A percentile compares a stretch with the other conserved stretches of the same genome.
Conservation (phyloP, 345 rosid genomes). For the Populus davidiana region DNA sequence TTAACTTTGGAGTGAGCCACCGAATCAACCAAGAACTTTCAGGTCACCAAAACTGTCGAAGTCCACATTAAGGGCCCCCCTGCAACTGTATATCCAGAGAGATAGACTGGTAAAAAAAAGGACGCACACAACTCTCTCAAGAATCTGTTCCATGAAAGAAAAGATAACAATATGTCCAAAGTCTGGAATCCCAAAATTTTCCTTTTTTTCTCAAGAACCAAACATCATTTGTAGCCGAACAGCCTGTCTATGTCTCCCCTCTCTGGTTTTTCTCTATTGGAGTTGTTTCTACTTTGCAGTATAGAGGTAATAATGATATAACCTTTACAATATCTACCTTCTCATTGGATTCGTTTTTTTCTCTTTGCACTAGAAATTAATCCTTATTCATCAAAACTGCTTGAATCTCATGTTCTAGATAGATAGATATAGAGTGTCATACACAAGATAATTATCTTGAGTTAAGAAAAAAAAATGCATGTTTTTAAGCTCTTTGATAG, state of each 20-base stretch:
- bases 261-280: background rate
- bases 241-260: background rate
- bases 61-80: conserved; percentile 1
- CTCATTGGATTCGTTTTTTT: background rate
- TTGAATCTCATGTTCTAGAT: background rate
- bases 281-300: conserved; percentile 10
- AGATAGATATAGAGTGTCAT: background rate
- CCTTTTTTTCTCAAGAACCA: conserved; percentile 20
- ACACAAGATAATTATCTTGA: background rate
- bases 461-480: conserved; percentile 37
- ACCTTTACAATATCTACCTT: background rate
- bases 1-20: conserved; percentile 44
- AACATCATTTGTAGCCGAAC: conserved; percentile 15
- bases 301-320: conserved; percentile 12
- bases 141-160: conserved; percentile 29
- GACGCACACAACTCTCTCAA: background rate
- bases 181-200: conserved; percentile 1
- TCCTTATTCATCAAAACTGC: background rate
- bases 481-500: conserved; percentile 50
- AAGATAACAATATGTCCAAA: conserved; percentile 5
- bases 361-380: background rate
- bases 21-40: conserved; percentile 32
- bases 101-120: background rate
- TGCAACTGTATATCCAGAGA: background rate
- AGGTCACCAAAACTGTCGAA: conserved; percentile 30